Evolutionary conservation across 371 early-diverging fungal species (phyloP).

Genomic region (Zancudomyces culisetae): DNA sequence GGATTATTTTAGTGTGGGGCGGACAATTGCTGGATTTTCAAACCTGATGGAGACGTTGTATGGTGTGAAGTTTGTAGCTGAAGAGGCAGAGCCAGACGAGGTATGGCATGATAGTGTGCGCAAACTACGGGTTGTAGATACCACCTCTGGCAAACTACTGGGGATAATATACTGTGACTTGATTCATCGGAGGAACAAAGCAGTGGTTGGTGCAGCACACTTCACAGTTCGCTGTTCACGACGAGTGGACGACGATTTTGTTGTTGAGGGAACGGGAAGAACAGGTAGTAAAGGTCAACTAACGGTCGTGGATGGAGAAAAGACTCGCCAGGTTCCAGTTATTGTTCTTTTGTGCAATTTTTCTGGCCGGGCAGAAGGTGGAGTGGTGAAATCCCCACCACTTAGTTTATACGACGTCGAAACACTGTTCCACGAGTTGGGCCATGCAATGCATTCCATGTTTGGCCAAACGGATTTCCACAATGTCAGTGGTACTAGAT

Average conservation of each 20-base stretch:
- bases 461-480: conserved; percentile 84
- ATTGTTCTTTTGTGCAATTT: conserved; percentile 63
- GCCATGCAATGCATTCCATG: conserved; percentile 96
- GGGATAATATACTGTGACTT: conserved; percentile 90
- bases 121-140: conserved; percentile 70
- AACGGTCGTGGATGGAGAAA: background rate
- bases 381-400: conserved; percentile 20
- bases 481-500: conserved; percentile 85
- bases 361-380: conserved; percentile 18
- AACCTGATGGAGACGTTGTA: conserved; percentile 59
- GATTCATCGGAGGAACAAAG: conserved; percentile 49
- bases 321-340: conserved; percentile 51
- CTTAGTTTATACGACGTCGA: conserved; percentile 59
- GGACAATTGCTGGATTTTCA: conserved; percentile 72
- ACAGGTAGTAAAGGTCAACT: background rate
- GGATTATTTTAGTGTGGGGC: conserved; percentile 66
- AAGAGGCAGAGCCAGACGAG: conserved; percentile 40
- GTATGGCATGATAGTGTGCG: conserved; percentile 77
- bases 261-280: background rate
- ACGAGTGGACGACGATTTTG: conserved; percentile 61
- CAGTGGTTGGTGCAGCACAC: conserved; percentile 69
- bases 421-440: conserved; percentile 97
- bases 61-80: conserved; percentile 60
- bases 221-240: conserved; percentile 86
- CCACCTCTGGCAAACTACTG: conserved; percentile 52